Base-by-base conservation (phyloP, 1,139 yeast species). In the Blastobotrys indianensis region DNA sequence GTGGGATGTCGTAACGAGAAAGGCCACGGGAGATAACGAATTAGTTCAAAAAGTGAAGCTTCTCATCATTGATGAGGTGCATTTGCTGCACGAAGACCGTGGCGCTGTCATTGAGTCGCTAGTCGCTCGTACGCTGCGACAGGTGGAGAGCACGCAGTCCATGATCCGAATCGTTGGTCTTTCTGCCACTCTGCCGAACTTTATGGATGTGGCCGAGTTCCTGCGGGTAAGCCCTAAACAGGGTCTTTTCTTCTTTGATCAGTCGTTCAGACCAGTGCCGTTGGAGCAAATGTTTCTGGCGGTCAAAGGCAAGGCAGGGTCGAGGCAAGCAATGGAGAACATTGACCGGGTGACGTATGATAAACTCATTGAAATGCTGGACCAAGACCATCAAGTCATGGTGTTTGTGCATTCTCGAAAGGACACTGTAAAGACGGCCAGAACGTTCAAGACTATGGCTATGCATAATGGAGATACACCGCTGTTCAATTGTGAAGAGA, bases 1-100 rank as follows among this genome's bases (percentile, higher is more conserved):
- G 66, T 92, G 99, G 99, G 99, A 92, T 70, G 97, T 92, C 9
- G 97, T 92, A 1, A 92, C 98, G 0, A 76, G 98, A 62, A 92
- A 92, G 60, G 84, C 77, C 62, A 75, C 72, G 44, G 92, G 97
- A 47, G 97, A 88, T 60, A 82, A 80, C 43, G 96, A 90, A 52
- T 68, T 92, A 35, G 94, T 87, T 2, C 79, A 85, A 12, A 88
- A 87, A 58, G 95, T 94, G 5, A 85, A 82, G 61, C 69, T 92
- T 11, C 69, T 92, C 46, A 85, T 92, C 51, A 88, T 92, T 53
- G 99, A 92, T 72, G 99, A 92, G 67, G 97, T 92, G 0, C 99
- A 92, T 73, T 71, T 92, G 58, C 74, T 92, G 51, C 97, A 94
- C 60, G 99, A 92, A 75, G 99, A 94, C 51, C 79, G 98, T 68